Percentiles rank a stretch among this genome's conserved stretches.
phyloP scores from a whole-genome alignment of 1,284 basidiomycete species.

The Irpex sp. region DNA sequence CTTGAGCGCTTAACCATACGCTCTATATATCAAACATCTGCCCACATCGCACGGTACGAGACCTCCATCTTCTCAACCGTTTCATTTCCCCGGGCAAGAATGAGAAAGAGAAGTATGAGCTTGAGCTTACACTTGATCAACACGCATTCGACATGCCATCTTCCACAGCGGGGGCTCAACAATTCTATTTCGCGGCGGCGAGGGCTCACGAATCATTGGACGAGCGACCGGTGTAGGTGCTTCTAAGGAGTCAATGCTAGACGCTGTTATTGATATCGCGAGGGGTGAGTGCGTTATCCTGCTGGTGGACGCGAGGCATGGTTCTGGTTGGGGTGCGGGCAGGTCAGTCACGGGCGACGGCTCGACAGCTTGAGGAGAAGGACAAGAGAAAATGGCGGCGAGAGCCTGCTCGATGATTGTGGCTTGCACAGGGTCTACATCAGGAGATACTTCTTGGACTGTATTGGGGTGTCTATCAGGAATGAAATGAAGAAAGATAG shows the following conservation, averaged over 20 bases:
- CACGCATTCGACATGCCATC: slow-evolving; percentile 11
- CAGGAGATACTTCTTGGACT: not conserved
- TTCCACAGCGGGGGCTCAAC: slow-evolving; percentile 13
- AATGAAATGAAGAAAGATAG: not conserved
- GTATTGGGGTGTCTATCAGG: not conserved
- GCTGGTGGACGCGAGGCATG: not conserved
- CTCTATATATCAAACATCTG: not conserved
- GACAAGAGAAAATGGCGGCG: slow-evolving; percentile 5
- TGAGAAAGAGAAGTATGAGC: slow-evolving; percentile 1
- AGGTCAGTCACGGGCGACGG: not conserved
- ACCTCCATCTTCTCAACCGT: not conserved
- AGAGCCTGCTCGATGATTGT: slow-evolving; percentile 11
- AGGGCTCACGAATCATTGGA: not conserved
- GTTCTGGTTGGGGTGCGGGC: not conserved
- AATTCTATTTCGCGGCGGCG: not conserved
- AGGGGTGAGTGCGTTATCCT: slow-evolving; percentile 5
- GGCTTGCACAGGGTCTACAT: not conserved
- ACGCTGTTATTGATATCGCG: not conserved
- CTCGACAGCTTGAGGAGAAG: slow-evolving; percentile 1
- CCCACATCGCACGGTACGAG: not conserved
- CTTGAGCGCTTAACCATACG: not conserved
- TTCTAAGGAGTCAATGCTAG: not conserved
- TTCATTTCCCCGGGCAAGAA: not conserved
- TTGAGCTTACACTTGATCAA: slow-evolving; percentile 13
- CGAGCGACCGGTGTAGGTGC: not conserved